Base-by-base conservation (phyloP, 495 filamentous ascomycete genomes). In the Acidiella bohemica region DNA sequence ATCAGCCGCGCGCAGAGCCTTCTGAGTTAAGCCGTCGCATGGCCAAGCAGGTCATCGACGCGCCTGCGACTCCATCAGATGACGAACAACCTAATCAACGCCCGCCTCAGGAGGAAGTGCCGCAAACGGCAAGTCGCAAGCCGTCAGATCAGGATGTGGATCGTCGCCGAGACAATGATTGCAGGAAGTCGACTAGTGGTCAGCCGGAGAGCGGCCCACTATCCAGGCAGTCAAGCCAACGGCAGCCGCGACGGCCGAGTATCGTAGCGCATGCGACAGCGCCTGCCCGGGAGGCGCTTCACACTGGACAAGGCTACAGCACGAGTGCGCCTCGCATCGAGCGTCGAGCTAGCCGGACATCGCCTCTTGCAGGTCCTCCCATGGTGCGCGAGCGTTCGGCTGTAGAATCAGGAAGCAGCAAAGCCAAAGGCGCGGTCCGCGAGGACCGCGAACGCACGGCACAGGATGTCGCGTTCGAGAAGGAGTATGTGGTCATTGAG, bases 401-500 rank as follows among this genome's bases (percentile, higher is more conserved):
- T 44, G 12, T 42, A 18, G 33, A 36, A 29, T 11, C 7, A 26
- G 44, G 57, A 42, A 41, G 32, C 22, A 36, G n/a, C 12, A 34
- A n/a, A 19, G 44, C 59, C 23, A 55, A 61, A 11, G 58, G 56
- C 35, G 59, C 59, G 14, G 32, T 62, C 3, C 64, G 63, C 28
- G 75, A 84, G 32, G 80, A 77, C 25, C 67, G 71, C 22, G 84
- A 88, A 48, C 72, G 70, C 42, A 81, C 81, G 16, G 85, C 80
- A 9, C 84, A 93, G 49, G 87, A 92, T 40, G 74, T 90, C 4
- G 83, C 81, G 1, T 82, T 92, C 55, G 85, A 92, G 54, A 69
- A 86, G 47, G 90, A 95, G 50, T 97, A 95, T 49, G 88, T 97
- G 24, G 62, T 97, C 13, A 83, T 97, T 14, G 92, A 97, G 60